These are phyloP conservation scores for Cryomyces minteri DNA, from an alignment of 495 filamentous ascomycete species.

Conservation along the genomic window DNA sequence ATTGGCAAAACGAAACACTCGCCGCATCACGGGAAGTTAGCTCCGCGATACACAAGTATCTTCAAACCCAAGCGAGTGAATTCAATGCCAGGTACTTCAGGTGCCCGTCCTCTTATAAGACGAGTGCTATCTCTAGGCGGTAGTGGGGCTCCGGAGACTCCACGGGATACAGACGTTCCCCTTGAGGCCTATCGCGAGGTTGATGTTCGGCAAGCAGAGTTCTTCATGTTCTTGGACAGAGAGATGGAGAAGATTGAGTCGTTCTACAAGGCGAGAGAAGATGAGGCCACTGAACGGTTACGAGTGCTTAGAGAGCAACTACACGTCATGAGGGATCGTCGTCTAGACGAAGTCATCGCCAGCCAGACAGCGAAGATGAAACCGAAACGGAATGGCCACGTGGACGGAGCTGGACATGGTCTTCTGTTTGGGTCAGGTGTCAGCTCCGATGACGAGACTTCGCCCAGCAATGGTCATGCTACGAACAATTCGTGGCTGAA, in stretches of 20 bases:
- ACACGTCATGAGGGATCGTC: slow-evolving; percentile 69
- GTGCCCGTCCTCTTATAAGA: slow-evolving; percentile 15
- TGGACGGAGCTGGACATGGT: not conserved
- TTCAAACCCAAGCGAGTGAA: slow-evolving; percentile 17
- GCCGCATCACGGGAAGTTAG: not conserved
- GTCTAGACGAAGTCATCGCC: slow-evolving; percentile 46
- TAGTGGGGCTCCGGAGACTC: slow-evolving; percentile 9
- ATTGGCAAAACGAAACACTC: slow-evolving; percentile 8
- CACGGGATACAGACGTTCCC: slow-evolving; percentile 18
- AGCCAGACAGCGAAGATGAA: slow-evolving; percentile 18
- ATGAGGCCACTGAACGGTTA: slow-evolving; percentile 57
- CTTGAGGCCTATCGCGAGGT: slow-evolving; percentile 33
- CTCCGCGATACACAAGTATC: slow-evolving; percentile 10
- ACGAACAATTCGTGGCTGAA: slow-evolving; percentile 8
- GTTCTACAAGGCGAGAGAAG: slow-evolving; percentile 71
- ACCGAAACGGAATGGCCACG: slow-evolving; percentile 4
- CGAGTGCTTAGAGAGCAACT: slow-evolving; percentile 55
- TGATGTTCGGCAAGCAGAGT: slow-evolving; percentile 49
- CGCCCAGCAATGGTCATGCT: not conserved
- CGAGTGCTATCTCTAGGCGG: slow-evolving; percentile 23
- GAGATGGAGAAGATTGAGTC: slow-evolving; percentile 73
- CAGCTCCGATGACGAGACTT: slow-evolving; percentile 6
- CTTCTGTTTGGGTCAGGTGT: slow-evolving; percentile 1
- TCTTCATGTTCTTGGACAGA: slow-evolving; percentile 57
- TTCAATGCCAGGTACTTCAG: slow-evolving; percentile 9